Evolutionary conservation across 805 yeast species (phyloP), one percentile per base, ranked within the genome.

Genomic region (Dipodascopsis uninucleata): DNA sequence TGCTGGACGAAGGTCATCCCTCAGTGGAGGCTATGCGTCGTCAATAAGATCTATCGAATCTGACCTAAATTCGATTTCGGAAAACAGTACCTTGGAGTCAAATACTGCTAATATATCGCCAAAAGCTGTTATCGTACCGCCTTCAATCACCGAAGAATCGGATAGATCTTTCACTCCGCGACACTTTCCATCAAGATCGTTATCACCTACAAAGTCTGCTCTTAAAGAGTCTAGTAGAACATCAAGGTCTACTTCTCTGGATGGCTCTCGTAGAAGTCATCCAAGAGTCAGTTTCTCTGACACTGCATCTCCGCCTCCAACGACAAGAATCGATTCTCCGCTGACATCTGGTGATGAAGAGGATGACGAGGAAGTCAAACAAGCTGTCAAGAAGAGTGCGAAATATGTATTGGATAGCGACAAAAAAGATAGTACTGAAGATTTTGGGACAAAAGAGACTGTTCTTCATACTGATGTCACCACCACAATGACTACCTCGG

Each of bases 61-160:
- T 5, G 53, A 49, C 21, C 39, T 49, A 32, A 49, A 49, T 33
- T 47, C 52, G 22, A 49, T 49, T 34, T 25, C 43, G 9, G 53
- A 49, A 26, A 45, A 41, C 31, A 43, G 18, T 7, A 29, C 42
- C 21, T 28, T 46, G 12, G 54, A 41, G 29, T 38, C 44, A 10
- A 22, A 31, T 29, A 29, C 33, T 8, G 21, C 25, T 6, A 14
- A 31, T 21, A 31, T 37, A 17, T 31, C 43, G 32, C 43, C 47
- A 18, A n/a, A n/a, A 17, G 17, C 31, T 2, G 34, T 12, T 7
- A 21, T 21, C 7, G 25, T 36, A 3, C 47, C 49, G 3, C 50
- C 50, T 1, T 32, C 42, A 28, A 49, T 49, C 25, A 31, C 20
- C 33, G 53, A 49, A 34, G 53, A 49, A 25, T n/a, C n/a, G n/a